Percentiles rank a stretch among this genome's conserved stretches.
Conservation (phyloP, 805 yeast species). For the Kazachstania psychrophila region DNA sequence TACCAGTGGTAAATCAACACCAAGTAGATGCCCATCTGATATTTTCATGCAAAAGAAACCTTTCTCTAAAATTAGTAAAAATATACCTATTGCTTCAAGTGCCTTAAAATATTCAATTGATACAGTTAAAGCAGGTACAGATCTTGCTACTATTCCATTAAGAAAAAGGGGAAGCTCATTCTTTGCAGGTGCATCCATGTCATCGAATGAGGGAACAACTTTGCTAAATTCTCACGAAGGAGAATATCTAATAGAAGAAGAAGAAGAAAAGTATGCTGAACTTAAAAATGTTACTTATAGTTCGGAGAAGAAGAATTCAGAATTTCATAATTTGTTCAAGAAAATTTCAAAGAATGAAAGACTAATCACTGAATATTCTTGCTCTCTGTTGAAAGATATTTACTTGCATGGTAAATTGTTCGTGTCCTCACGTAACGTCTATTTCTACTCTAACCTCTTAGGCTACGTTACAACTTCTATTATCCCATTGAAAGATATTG, state of each 20-base stretch:
- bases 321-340: constrained; percentile 52
- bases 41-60: neutral
- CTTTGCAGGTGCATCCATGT: neutral
- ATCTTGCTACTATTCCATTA: constrained; percentile 1
- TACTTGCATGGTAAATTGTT: constrained; percentile 59
- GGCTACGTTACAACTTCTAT: constrained; percentile 56
- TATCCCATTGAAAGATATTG: constrained; percentile 52
- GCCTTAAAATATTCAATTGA: constrained; percentile 11
- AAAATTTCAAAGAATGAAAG: constrained; percentile 34
- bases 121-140: constrained; percentile 9
- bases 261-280: constrained; percentile 2
- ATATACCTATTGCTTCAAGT: neutral
- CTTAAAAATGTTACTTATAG: constrained; percentile 30
- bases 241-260: constrained; percentile 2
- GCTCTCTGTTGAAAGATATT: constrained; percentile 60
- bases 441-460: constrained; percentile 58
- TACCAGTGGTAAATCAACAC: too few relatives aligned
- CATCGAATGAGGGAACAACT: too few relatives aligned
- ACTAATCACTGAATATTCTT: constrained; percentile 51
- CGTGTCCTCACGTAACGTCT: constrained; percentile 44
- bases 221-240: too few relatives aligned
- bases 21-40: too few relatives aligned
- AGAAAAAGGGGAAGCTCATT: neutral
- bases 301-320: constrained; percentile 43
- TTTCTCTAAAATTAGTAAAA: neutral